Base-by-base conservation (phyloP, 2,329 filamentous ascomycete genomes). In the Cordyceps cicadae region DNA sequence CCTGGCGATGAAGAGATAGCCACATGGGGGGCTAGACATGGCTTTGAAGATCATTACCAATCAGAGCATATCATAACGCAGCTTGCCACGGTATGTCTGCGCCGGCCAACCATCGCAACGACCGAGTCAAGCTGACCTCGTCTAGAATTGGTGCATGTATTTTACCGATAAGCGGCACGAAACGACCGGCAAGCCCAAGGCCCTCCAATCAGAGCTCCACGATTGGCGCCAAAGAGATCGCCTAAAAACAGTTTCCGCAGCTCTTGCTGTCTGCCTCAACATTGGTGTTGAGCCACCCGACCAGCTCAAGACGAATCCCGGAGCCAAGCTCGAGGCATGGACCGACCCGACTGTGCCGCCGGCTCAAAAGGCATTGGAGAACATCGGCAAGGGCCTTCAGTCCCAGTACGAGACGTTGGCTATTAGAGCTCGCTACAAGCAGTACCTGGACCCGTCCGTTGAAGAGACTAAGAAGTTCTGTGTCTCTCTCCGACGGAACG, bases 211-310 rank as follows among this genome's bases (percentile, higher is more conserved):
- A 66, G 80, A 85, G 64, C 77, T 96, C 6, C 89, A 96, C 71
- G 94, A 97, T 72, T 99, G 94, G 94, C 88, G 94, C 62, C 97
- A 97, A 89, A 87, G 92, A 67, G 94, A 99, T 73, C 85, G 94
- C 15, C 80, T 97, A 64, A 99, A 99, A 78, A 99, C 94, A 0
- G 92, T 99, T 6, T 97, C 92, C 19, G 94, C 94, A 24, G 91
- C 95, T 37, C 83, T 99, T 43, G 92, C 92, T 0, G 87, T 99
- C 54, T 99, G 94, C 73, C 80, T 99, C 62, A 99, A 99, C 67
- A 96, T 99, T 54, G 94, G 94, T 54, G 94, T 99, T 49, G 94
- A 99, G 70, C 94, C 94, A 15, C 94, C 94, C 1, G 94, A 99
- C 74, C 92, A 97, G 70, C 86, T 97, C 71, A 96, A 96, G 77